These are phyloP conservation scores for Alternaria consortialis DNA, from an alignment of 2,329 filamentous ascomycete genomes.

Conservation along the genomic window DNA sequence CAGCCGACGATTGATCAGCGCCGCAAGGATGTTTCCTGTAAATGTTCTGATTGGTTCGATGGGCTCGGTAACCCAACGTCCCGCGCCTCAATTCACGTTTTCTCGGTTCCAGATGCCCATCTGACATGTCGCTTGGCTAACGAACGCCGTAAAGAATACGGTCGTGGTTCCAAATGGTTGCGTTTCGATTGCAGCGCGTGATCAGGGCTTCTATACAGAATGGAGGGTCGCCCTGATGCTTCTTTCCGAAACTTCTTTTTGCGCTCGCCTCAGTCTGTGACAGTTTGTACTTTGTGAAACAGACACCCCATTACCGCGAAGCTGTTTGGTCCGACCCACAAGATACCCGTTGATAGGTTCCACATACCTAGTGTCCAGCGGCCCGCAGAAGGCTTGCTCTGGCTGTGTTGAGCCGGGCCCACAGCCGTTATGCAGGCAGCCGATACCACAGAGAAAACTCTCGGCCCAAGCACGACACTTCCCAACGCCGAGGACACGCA, in stretches of 20 bases:
- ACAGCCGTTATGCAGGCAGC: slow-evolving; percentile 15
- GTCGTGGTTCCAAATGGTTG: not conserved
- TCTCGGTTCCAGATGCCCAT: slow-evolving; percentile 6
- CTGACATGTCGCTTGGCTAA: slow-evolving; percentile 1
- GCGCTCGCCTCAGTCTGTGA: not conserved
- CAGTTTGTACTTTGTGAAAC: not conserved
- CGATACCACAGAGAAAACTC: not conserved
- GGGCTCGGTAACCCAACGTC: slow-evolving; percentile 1
- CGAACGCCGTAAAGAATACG: slow-evolving; percentile 1
- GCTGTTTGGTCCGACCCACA: not conserved
- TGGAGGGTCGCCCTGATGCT: not conserved
- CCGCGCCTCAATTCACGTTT: not conserved
- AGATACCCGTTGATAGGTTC: slow-evolving; percentile 2
- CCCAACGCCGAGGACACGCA: not conserved
- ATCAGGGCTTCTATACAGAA: not conserved
- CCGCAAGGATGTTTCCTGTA: not conserved
- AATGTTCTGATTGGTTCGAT: not conserved
- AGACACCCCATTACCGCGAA: slow-evolving; percentile 1
- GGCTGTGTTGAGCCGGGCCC: slow-evolving; percentile 1
- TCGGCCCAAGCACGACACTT: slow-evolving; percentile 8
- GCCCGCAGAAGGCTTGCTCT: slow-evolving; percentile 17
- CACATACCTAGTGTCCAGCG: slow-evolving; percentile 12
- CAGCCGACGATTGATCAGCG: too few relatives aligned
- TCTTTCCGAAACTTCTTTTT: not conserved
- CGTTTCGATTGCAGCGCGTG: slow-evolving; percentile 1